Base-by-base conservation (phyloP, 2,329 filamentous ascomycete genomes). In the Knoxdaviesia capensis region DNA sequence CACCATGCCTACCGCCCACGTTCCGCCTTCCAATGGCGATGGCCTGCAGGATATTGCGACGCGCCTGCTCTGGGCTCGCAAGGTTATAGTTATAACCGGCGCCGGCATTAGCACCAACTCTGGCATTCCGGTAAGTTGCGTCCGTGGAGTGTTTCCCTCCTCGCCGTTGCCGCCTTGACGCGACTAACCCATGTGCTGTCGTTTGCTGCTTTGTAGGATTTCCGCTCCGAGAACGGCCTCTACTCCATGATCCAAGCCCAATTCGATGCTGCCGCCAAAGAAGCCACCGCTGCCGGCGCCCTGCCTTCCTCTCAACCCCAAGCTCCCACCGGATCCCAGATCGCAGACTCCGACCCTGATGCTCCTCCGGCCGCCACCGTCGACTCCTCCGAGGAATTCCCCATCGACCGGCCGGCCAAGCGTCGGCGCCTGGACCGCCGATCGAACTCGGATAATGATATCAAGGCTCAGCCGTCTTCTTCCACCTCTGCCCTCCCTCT, bases 91-190 rank as follows among this genome's bases (percentile, higher is more conserved):
- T 20, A 64, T 83, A 32, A 83, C 79, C 0, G 78, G 79, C 40
- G 78, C 78, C 40, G 78, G 78, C 41, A 83, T 83, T 53, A 80
- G 76, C 53, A 83, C 79, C 41, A 83, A 81, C 54, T 81, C 76
- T 47, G 79, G 79, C 43, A 83, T 83, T 53, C 78, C 78, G 41
- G 78, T 82, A 62, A 42, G 46, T 40, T 9, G 34, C 28, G 2
- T 3, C 20, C 20, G 20, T 20, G 2, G 2, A 20, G 20, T 20
- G 20, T 20, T 20, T 20, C 3, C 20, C 20, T 20, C 20, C 6
- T 10, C 6, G 20, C 10, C 5, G 6, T 28, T 20, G 20, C 20
- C 20, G 20, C 20, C 20, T 20, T 20, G 20, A 20, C 20, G 20
- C 20, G 20, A 20, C 20, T 20, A 20, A 20, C 20, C 20, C 20